A percentile compares a stretch with the other conserved stretches of the same genome.
These are phyloP conservation scores for Agaricus sinodeliciosus DNA, from an alignment of 768 basidiomycete genomes.

Conservation along the genomic window DNA sequence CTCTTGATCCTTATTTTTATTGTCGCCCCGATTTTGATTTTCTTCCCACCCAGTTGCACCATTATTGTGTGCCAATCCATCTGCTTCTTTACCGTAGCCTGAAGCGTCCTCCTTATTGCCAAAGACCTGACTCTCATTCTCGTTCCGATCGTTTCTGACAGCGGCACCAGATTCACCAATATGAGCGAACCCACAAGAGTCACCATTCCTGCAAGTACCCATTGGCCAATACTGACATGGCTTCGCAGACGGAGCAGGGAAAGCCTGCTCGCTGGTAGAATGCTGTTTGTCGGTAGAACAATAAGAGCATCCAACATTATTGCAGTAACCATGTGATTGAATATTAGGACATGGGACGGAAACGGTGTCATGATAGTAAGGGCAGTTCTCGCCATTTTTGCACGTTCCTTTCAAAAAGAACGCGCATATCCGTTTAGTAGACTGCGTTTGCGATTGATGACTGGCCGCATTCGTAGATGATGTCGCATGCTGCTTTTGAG, in stretches of 20 bases:
- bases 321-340: not conserved
- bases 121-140: not conserved
- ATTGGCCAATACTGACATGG: conserved; percentile 28
- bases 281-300: not conserved
- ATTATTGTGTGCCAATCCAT: not conserved
- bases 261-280: not conserved
- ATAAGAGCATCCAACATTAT: not conserved
- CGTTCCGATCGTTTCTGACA: not conserved
- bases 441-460: not conserved
- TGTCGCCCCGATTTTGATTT: not conserved
- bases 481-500: not conserved
- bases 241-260: not conserved
- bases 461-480: not conserved
- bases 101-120: not conserved
- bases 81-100: not conserved
- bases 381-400: conserved; percentile 3
- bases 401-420: conserved; percentile 8
- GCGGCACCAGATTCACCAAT: conserved; percentile 12
- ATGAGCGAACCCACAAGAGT: conserved; percentile 29
- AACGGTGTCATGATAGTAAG: not conserved
- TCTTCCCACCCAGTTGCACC: not conserved
- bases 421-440: not conserved
- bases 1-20: not conserved
- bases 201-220: conserved; percentile 33
- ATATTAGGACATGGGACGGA: not conserved